These are phyloP conservation scores for Leccinellum luteum DNA, from an alignment of 768 basidiomycete species.

Conservation along the genomic window DNA sequence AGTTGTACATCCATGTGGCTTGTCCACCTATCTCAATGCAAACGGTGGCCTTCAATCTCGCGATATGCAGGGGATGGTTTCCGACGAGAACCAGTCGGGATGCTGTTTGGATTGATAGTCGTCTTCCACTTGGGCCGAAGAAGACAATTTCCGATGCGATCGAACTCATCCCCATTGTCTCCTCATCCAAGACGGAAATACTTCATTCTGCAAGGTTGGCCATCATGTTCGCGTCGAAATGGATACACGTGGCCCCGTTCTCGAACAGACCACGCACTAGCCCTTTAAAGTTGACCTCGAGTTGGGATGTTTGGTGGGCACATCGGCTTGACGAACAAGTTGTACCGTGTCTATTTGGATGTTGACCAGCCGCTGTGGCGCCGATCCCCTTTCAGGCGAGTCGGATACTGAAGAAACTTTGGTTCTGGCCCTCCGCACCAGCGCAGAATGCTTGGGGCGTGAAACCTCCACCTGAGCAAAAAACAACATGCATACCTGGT, in stretches of 20 bases:
- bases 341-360: not conserved
- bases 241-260: not conserved
- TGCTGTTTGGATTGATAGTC: not conserved
- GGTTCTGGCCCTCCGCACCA: conserved; percentile 4
- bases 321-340: not conserved
- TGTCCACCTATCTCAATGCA: not conserved
- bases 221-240: not conserved
- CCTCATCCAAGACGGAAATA: not conserved
- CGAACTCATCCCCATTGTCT: not conserved
- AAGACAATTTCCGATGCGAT: not conserved
- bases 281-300: not conserved
- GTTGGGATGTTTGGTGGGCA: not conserved
- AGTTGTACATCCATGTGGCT: conserved; percentile 31
- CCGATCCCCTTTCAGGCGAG: not conserved
- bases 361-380: not conserved
- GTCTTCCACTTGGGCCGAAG: not conserved
- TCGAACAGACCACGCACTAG: not conserved
- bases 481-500: not conserved
- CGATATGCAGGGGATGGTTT: not conserved
- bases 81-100: not conserved
- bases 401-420: not conserved
- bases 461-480: not conserved
- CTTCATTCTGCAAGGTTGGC: not conserved
- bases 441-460: conserved; percentile 7
- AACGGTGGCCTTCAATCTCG: not conserved